Evolutionary conservation across 768 basidiomycete genomes (phyloP), one percentile per base, ranked within the genome.

Genomic region (Symmetrospora coprosmae): DNA sequence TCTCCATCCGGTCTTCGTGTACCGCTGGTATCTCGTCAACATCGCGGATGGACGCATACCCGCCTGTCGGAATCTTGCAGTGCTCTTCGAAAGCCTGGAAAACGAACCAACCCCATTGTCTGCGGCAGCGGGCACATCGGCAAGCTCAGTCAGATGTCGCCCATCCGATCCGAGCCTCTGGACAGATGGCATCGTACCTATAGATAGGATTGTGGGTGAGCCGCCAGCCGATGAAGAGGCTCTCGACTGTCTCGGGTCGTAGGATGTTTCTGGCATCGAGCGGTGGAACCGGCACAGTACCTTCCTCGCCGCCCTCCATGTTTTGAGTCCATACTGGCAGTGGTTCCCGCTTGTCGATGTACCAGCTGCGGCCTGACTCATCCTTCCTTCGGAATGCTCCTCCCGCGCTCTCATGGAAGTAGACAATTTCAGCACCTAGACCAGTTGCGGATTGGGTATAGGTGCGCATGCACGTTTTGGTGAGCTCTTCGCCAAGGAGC

Each of bases 211-310:
- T 82, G 5, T 88, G 88, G 2, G 91, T 92, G 3, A 89, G 75
- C n/a, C 91, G 80, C 72, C 74, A 94, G 0, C 88, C 90, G 41
- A 89, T 75, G 77, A 96, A 92, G 38, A 94, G 80, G 0, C 87
- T 90, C 71, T 97, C 91, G 25, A 90, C 80, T 1, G 91, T 97
- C 75, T 97, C 91, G 1, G 91, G 91, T 6, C 89, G 81, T 8
- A 97, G 81, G 72, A 96, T 94, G 71, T 97, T 94, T 37, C 89
- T 81, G 11, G 88, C 88, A 66, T 92, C 89, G 64, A 89, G 83
- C 1, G 73, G 67, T 2, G 69, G 63, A 23, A 61, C 41, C 0
- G 62, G 46, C 4, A 13, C 25, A 11, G 43, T n/a, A 23, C 21
- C 25, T 11, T 40, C 28, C 53, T 21, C 21, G 53, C 9, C 21